Percentiles rank a stretch among this genome's conserved stretches.
These are phyloP conservation scores for Didymosphaeria variabile DNA, from an alignment of 2,329 filamentous ascomycete species.

Conservation along the genomic window DNA sequence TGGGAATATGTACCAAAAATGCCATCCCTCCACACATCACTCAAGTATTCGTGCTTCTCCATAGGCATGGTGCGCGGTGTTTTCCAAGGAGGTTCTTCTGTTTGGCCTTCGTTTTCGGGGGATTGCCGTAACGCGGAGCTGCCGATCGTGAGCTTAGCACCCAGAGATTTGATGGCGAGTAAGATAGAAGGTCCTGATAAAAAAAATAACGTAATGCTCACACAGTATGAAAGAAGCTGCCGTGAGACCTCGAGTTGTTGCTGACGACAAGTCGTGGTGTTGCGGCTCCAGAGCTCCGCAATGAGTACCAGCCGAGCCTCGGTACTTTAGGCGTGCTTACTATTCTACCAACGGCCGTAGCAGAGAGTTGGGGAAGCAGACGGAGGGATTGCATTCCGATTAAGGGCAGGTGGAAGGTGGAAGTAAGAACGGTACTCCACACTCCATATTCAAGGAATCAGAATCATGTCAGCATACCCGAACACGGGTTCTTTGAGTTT, in stretches of 20 bases:
- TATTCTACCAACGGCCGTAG: slow-evolving; percentile 15
- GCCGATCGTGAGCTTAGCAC: neutral
- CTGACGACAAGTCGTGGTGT: slow-evolving; percentile 19
- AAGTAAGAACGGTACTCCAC: neutral
- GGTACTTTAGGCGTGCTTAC: slow-evolving; percentile 27
- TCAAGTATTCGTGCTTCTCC: slow-evolving; percentile 78
- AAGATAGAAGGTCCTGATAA: neutral
- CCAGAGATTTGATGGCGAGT: neutral
- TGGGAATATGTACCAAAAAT: slow-evolving; percentile 74
- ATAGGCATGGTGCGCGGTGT: slow-evolving; percentile 66
- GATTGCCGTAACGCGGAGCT: slow-evolving; percentile 9
- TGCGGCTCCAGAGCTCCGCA: slow-evolving; percentile 28
- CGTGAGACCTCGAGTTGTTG: slow-evolving; percentile 19
- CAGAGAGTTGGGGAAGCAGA: slow-evolving; percentile 3
- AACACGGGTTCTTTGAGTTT: neutral
- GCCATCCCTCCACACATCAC: slow-evolving; percentile 83
- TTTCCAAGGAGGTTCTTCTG: slow-evolving; percentile 24
- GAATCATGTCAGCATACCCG: neutral
- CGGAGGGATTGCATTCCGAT: slow-evolving; percentile 8
- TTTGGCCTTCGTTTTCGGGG: slow-evolving; percentile 21
- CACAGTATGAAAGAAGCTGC: slow-evolving; percentile 28
- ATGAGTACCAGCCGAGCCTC: slow-evolving; percentile 12
- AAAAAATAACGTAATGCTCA: slow-evolving; percentile 22
- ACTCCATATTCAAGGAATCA: neutral
- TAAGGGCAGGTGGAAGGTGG: neutral